Evolutionary conservation across 1,284 basidiomycete species (phyloP).

Genomic region (Ustilago lituana): DNA sequence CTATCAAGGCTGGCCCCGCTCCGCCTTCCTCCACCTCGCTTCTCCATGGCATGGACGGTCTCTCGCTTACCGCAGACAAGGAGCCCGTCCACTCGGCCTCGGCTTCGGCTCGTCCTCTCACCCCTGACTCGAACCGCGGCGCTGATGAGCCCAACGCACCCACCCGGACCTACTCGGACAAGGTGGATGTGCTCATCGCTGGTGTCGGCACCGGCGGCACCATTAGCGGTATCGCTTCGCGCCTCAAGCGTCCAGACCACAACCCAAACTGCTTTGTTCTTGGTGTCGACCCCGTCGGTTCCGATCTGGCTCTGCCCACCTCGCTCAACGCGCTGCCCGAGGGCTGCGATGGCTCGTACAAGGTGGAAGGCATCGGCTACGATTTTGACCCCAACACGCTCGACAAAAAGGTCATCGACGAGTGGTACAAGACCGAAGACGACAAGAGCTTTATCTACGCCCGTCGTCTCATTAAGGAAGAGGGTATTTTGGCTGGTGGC

Average conservation of each 20-base stretch:
- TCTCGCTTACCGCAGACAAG: conserved; percentile 22
- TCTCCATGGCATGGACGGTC: conserved; percentile 68
- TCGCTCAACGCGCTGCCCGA: conserved; percentile 72
- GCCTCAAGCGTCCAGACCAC: conserved; percentile 71
- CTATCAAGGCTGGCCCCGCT: conserved; percentile 72
- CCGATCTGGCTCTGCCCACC: conserved; percentile 81
- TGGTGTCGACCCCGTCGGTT: conserved; percentile 93
- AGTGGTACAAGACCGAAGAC: conserved; percentile 88
- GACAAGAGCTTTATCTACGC: conserved; percentile 82
- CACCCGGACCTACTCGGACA: conserved; percentile 25
- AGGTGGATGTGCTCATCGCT: conserved; percentile 83
- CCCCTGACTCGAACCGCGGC: conserved; percentile 47
- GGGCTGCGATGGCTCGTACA: conserved; percentile 75
- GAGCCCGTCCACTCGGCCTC: conserved; percentile 12
- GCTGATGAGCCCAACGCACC: conserved; percentile 35
- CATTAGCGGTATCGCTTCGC: conserved; percentile 84
- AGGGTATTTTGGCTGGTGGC: conserved; percentile 90
- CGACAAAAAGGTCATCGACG: conserved; percentile 54
- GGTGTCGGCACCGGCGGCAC: conserved; percentile 96
- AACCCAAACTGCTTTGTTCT: conserved; percentile 71
- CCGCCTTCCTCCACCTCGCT: conserved; percentile 54
- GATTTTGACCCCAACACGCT: conserved; percentile 60
- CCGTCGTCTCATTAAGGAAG: conserved; percentile 80
- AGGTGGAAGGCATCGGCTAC: conserved; percentile 89
- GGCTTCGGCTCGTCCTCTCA: conserved; percentile 36